Evolutionary conservation across 768 basidiomycete genomes (phyloP), one percentile per base, ranked within the genome.

Genomic region (Tricholoma saponaceum): DNA sequence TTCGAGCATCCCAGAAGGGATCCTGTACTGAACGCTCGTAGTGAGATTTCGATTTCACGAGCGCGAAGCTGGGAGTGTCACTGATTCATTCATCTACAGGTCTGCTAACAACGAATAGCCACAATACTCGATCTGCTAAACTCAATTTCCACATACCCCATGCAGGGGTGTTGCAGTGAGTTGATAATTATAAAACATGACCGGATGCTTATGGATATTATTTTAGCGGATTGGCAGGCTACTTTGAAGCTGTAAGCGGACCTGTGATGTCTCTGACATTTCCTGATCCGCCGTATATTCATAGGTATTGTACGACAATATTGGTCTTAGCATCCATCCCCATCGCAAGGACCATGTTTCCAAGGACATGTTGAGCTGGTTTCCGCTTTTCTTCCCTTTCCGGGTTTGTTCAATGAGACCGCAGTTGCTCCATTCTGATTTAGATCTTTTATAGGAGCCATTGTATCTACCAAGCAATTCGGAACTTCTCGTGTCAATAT

Each of bases 311-410:
- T 99, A 99, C 66, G 85, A 83, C n/a, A 86, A 88, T 59, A 79
- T 98, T 20, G 92, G 94, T 0, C 75, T 98, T 23, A 97, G 92
- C 66, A 98, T 97, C 41, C 96, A 98, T 68, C 97, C 97, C 0
- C 83, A 90, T 53, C 84, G 87, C 50, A 92, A 90, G 68, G 89
- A 92, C 25, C 79, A 83, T 47, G 79, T 95, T 54, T 95, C 93
- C 7, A 95, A 92, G 64, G 89, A 98, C 64, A 99, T 99, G 97
- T 78, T 98, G 65, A 98, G 95, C 68, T 99, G 97, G 97, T 99
- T 99, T 75, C 97, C 97, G 0, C 73, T 98, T 18, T 97, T 93
- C 74, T 96, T 99, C 73, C 97, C 97, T 2, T 84, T 98, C 69
- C 89, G 86, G 72, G 95, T 90, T 58, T 28, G 83, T 70, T 8